Evolutionary conservation across 768 basidiomycete species (phyloP).

Genomic region (Fomitopsis pulvina): DNA sequence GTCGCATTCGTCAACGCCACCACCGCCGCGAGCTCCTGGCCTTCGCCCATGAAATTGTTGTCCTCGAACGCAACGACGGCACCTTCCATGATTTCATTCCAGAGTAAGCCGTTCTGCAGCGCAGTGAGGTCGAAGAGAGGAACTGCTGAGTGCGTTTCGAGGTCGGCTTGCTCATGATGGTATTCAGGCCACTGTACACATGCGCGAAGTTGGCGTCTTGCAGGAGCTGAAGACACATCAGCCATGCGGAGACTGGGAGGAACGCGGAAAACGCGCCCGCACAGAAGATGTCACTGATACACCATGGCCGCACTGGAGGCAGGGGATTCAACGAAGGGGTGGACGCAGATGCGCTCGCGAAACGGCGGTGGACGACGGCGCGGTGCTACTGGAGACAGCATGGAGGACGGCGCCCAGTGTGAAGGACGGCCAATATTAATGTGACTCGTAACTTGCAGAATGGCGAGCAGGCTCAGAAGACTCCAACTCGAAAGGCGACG

Average conservation of each 20-base stretch:
- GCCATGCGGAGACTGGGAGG: not conserved
- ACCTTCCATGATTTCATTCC: slow-evolving; percentile 45
- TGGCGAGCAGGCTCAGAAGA: not conserved
- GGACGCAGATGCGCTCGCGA: slow-evolving; percentile 57
- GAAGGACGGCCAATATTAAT: not conserved
- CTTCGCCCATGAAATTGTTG: slow-evolving; percentile 75
- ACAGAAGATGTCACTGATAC: slow-evolving; percentile 73
- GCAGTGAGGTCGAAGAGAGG: slow-evolving; percentile 58
- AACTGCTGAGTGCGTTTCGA: slow-evolving; percentile 57
- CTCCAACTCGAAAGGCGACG: too few relatives aligned
- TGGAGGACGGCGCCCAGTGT: not conserved
- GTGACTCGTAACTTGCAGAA: not conserved
- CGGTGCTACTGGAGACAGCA: not conserved
- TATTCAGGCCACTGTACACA: slow-evolving; percentile 77
- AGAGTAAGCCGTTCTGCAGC: slow-evolving; percentile 29
- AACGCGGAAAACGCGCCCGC: slow-evolving; percentile 44
- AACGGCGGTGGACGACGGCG: slow-evolving; percentile 10
- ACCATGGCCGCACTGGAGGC: slow-evolving; percentile 73
- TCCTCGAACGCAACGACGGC: slow-evolving; percentile 65
- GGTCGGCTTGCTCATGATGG: slow-evolving; percentile 87
- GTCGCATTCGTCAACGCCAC: slow-evolving; percentile 59
- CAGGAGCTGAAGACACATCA: slow-evolving; percentile 43
- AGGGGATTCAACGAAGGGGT: slow-evolving; percentile 60
- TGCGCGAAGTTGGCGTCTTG: slow-evolving; percentile 82
- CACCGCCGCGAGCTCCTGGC: slow-evolving; percentile 72